These are phyloP conservation scores for Candolleomyces eurysporus DNA, from an alignment of 768 basidiomycete genomes.

Conservation along the genomic window DNA sequence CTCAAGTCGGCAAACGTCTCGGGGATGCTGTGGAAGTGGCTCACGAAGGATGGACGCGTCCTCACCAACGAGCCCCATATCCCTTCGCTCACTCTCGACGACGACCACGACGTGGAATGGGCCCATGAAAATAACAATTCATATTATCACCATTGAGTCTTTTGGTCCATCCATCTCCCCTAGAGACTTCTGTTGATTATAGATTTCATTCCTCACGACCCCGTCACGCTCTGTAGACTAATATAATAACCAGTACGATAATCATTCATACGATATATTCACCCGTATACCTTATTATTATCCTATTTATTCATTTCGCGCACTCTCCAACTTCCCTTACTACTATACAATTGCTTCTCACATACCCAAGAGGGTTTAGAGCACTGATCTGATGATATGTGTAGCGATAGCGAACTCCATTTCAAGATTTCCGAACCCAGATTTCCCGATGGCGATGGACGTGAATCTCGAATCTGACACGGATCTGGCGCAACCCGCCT, in stretches of 20 bases:
- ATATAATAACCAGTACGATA: not conserved
- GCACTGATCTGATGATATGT: not conserved
- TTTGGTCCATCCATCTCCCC: not conserved
- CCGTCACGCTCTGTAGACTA: not conserved
- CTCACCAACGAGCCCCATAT: constrained; percentile 9
- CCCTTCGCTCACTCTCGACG: not conserved
- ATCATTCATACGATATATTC: not conserved
- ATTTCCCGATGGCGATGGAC: not conserved
- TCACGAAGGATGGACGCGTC: constrained; percentile 10
- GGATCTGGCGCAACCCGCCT: not conserved
- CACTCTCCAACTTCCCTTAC: not conserved
- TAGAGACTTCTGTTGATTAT: not conserved
- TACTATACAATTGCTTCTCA: not conserved
- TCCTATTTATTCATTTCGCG: not conserved
- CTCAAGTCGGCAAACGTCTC: constrained; percentile 70
- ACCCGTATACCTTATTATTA: not conserved
- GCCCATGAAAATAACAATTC: constrained; percentile 2
- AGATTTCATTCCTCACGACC: not conserved
- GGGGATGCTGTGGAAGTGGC: constrained; percentile 69
- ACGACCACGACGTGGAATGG: not conserved
- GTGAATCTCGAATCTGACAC: not conserved
- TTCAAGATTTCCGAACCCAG: not conserved
- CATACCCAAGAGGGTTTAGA: not conserved
- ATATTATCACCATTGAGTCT: constrained; percentile 3
- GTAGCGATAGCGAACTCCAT: not conserved